Conservation (phyloP, 2,329 filamentous ascomycete species). For the Pseudocercospora fijiensis region DNA sequence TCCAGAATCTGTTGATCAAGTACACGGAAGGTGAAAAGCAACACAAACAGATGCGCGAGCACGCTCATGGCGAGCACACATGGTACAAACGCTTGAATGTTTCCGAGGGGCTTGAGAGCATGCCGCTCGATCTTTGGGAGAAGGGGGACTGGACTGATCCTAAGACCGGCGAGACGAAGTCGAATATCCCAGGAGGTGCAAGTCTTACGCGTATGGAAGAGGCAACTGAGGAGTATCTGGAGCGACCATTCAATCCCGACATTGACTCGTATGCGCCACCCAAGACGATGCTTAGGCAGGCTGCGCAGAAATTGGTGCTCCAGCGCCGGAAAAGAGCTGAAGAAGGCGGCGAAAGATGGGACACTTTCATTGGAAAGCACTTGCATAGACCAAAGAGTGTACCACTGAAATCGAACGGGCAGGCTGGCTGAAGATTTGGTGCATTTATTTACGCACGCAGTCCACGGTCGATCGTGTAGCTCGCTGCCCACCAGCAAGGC, state of each 20-base stretch:
- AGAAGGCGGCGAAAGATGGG: conserved; percentile 37
- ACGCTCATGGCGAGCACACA: conserved; percentile 49
- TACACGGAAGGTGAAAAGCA: conserved; percentile 53
- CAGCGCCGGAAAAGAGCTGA: conserved; percentile 46
- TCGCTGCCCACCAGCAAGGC: neutral
- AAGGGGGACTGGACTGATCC: conserved; percentile 41
- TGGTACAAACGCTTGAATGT: conserved; percentile 55
- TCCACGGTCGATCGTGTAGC: neutral
- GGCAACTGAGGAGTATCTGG: conserved; percentile 44
- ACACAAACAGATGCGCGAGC: conserved; percentile 49
- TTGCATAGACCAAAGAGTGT: conserved; percentile 11
- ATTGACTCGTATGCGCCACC: conserved; percentile 49
- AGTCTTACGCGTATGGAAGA: conserved; percentile 48
- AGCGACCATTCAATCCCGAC: conserved; percentile 39
- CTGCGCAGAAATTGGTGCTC: conserved; percentile 50
- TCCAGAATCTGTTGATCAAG: conserved; percentile 53
- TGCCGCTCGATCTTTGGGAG: conserved; percentile 51
- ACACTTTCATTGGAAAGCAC: conserved; percentile 33
- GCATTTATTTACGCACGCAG: neutral
- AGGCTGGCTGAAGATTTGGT: conserved; percentile 12
- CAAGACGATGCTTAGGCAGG: conserved; percentile 46
- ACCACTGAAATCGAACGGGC: conserved; percentile 13
- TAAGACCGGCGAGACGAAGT: conserved; percentile 15
- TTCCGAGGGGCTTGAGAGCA: conserved; percentile 45
- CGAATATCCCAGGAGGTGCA: conserved; percentile 42